phyloP scores from a whole-genome alignment of 805 yeast species.

The Wickerhamomyces xylosicus region DNA sequence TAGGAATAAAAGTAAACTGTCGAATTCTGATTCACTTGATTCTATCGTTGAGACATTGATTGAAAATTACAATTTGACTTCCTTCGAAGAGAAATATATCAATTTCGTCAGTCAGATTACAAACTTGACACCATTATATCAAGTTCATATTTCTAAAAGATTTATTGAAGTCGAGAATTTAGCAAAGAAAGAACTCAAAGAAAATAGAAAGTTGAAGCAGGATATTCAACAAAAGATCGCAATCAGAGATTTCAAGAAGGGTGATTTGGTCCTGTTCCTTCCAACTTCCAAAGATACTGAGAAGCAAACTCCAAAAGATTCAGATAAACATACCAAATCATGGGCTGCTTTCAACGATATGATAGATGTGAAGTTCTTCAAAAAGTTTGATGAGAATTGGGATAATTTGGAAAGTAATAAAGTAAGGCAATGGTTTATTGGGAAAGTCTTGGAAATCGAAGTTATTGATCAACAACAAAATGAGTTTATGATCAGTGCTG shows the following conservation, averaged over 20 bases:
- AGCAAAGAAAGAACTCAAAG: conserved; percentile 78
- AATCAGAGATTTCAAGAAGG: conserved; percentile 52
- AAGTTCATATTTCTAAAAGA: conserved; percentile 50
- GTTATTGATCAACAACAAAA: conserved; percentile 7
- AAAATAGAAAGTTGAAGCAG: conserved; percentile 40
- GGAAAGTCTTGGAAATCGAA: conserved; percentile 49
- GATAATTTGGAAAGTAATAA: conserved; percentile 1
- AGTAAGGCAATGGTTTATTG: conserved; percentile 74
- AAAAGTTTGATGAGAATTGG: conserved; percentile 29
- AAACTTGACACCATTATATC: conserved; percentile 20
- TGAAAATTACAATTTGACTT: conserved; percentile 13
- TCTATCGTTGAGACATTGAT: conserved; percentile 9
- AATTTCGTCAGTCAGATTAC: conserved; percentile 15
- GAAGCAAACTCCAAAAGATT: background rate
- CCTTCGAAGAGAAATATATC: conserved; percentile 18
- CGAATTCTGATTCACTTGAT: conserved; percentile 10
- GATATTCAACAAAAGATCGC: conserved; percentile 48
- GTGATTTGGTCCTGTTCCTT: conserved; percentile 75
- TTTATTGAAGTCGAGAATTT: conserved; percentile 84
- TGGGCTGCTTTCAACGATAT: conserved; percentile 92
- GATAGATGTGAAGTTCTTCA: conserved; percentile 77
- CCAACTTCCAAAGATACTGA: conserved; percentile 40
- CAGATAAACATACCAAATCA: conserved; percentile 3
- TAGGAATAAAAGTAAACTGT: background rate
- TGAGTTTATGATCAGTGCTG: conserved; percentile 15